Evolutionary conservation across 176 grass and related monocot genomes (phyloP).

Genomic region (Pontederia paniculata): DNA sequence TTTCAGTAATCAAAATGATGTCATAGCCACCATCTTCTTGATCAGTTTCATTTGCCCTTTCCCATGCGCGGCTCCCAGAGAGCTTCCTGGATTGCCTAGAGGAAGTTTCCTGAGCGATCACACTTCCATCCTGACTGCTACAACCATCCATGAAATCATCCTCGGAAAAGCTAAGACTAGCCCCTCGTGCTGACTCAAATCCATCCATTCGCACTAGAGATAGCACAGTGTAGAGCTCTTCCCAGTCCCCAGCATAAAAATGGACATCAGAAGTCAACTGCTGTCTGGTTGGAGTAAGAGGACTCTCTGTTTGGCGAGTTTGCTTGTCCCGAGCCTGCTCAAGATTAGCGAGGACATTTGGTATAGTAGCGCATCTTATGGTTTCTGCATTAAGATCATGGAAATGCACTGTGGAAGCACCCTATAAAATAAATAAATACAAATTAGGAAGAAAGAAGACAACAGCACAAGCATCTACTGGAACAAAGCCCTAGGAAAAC

Average conservation of each 20-base stretch:
- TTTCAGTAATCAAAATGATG: slow-evolving; percentile 69
- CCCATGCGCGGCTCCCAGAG: slow-evolving; percentile 87
- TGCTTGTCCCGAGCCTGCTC: slow-evolving; percentile 67
- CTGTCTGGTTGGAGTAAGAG: slow-evolving; percentile 78
- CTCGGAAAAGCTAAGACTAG: slow-evolving; percentile 77
- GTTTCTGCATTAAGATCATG: slow-evolving; percentile 89
- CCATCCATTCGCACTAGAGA: slow-evolving; percentile 43
- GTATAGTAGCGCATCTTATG: slow-evolving; percentile 72
- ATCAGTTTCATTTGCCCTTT: slow-evolving; percentile 60
- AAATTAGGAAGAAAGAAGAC: slow-evolving; percentile 18
- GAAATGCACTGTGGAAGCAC: slow-evolving; percentile 79
- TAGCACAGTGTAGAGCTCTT: slow-evolving; percentile 67
- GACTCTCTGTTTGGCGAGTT: slow-evolving; percentile 69
- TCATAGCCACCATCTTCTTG: slow-evolving; percentile 66
- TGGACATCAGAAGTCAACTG: slow-evolving; percentile 50
- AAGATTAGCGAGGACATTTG: slow-evolving; percentile 89
- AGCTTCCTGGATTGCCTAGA: slow-evolving; percentile 72
- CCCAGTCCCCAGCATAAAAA: slow-evolving; percentile 86
- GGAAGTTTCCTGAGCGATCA: slow-evolving; percentile 43
- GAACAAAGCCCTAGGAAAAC: too few relatives aligned
- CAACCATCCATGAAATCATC: slow-evolving; percentile 80
- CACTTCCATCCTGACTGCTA: slow-evolving; percentile 70
- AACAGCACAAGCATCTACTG: neutral
- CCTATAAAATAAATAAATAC: slow-evolving; percentile 32
- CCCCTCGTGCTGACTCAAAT: slow-evolving; percentile 16